Percentiles rank a stretch among this genome's conserved stretches.
These are phyloP conservation scores for Kurtzmaniella natalensis DNA, from an alignment of 1,139 yeast genomes.

Conservation along the genomic window DNA sequence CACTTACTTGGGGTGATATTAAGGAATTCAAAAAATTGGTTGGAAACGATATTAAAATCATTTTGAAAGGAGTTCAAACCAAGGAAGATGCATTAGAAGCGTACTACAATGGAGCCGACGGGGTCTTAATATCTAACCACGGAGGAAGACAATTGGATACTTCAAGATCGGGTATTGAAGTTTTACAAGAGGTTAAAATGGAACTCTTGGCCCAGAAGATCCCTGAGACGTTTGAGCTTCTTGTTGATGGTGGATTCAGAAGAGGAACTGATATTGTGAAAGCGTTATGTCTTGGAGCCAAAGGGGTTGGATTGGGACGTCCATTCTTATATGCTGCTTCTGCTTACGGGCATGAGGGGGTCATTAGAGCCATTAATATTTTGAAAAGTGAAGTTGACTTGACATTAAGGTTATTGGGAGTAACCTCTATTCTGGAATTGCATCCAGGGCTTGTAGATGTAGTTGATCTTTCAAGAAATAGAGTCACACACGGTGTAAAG, in stretches of 20 bases:
- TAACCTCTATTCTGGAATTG: constrained; percentile 26
- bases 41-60: constrained; percentile 17
- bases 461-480: background rate
- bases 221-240: constrained; percentile 26
- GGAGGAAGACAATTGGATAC: constrained; percentile 47
- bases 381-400: constrained; percentile 37
- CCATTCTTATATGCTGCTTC: constrained; percentile 41
- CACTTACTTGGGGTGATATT: constrained; percentile 9
- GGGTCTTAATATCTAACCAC: constrained; percentile 42
- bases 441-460: constrained; percentile 8
- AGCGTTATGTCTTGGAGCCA: constrained; percentile 48
- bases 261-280: constrained; percentile 45
- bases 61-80: constrained; percentile 44
- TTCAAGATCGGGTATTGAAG: constrained; percentile 37
- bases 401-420: constrained; percentile 42
- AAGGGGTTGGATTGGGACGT: constrained; percentile 47
- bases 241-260: constrained; percentile 44
- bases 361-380: constrained; percentile 32
- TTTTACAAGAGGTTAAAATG: constrained; percentile 29
- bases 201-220: background rate
- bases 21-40: constrained; percentile 1
- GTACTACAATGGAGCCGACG: constrained; percentile 32
- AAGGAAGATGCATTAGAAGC: constrained; percentile 42
- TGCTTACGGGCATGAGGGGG: constrained; percentile 43
- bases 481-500: too few relatives aligned